phyloP scores from a whole-genome alignment of 257 asterid genomes.

The Solanum pennellii region DNA sequence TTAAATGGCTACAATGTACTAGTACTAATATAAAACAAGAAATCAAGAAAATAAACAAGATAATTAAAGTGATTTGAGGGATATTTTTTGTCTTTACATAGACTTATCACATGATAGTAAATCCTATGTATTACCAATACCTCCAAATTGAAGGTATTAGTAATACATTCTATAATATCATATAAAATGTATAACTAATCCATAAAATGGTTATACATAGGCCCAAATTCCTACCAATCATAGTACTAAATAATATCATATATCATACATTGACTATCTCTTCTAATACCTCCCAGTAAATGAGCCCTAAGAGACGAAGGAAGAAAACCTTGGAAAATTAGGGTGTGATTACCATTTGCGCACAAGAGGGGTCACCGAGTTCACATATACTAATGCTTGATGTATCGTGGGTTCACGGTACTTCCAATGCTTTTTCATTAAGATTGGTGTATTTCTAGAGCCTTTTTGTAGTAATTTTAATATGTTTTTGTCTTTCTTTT shows the following conservation, averaged over 20 bases:
- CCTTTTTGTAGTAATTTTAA: too few relatives aligned
- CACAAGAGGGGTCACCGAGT: background rate
- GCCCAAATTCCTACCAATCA: background rate
- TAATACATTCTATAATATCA: too few relatives aligned
- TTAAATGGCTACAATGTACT: background rate
- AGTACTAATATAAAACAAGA: background rate
- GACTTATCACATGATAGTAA: background rate
- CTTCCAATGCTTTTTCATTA: too few relatives aligned
- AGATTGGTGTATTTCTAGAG: too few relatives aligned
- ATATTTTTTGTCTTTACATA: background rate
- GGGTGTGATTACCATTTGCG: background rate
- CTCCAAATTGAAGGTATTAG: background rate
- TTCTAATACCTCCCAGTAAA: background rate
- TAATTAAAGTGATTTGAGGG: background rate
- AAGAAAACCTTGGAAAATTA: background rate
- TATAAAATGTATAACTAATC: too few relatives aligned
- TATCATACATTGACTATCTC: background rate
- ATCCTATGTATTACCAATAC: background rate
- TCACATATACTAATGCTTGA: too few relatives aligned
- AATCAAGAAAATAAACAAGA: background rate
- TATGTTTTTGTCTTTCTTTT: too few relatives aligned
- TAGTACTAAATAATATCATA: background rate
- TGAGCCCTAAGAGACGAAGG: background rate
- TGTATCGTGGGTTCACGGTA: too few relatives aligned
- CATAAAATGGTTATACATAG: background rate